Evolutionary conservation across 495 filamentous ascomycete genomes (phyloP).

Genomic region (Pseudevernia furfuracea): DNA sequence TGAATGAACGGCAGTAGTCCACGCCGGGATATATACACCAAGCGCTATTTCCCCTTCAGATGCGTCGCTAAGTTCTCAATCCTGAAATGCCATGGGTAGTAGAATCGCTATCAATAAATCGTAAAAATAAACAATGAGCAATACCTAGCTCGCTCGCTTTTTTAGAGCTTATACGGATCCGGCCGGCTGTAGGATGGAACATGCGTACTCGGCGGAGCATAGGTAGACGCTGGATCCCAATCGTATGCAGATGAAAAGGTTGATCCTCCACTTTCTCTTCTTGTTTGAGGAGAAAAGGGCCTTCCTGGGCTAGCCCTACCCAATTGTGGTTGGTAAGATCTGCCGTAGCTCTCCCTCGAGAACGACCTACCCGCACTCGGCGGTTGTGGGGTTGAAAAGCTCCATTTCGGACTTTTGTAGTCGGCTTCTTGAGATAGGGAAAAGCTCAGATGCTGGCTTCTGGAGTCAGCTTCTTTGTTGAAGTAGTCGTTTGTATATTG

Average conservation of each 20-base stretch:
- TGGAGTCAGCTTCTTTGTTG: constrained; percentile 29
- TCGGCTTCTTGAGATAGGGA: constrained; percentile 34
- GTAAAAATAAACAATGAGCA: not conserved
- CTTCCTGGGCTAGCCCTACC: not conserved
- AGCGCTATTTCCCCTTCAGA: not conserved
- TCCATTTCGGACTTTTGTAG: constrained; percentile 50
- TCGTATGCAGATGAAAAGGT: constrained; percentile 19
- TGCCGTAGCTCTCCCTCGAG: constrained; percentile 9
- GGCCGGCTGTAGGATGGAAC: constrained; percentile 21
- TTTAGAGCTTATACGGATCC: constrained; percentile 1
- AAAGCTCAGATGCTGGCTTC: constrained; percentile 7
- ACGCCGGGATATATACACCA: not conserved
- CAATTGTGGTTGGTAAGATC: constrained; percentile 1
- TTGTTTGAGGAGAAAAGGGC: constrained; percentile 5
- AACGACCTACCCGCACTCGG: constrained; percentile 9
- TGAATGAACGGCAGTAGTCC: not conserved
- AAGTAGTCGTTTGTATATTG: constrained; percentile 26
- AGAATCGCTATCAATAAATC: not conserved
- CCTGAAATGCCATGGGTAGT: not conserved
- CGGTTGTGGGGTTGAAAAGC: constrained; percentile 50
- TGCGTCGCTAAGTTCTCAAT: not conserved
- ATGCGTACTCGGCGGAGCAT: constrained; percentile 32
- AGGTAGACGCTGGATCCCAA: constrained; percentile 36
- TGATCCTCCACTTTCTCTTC: constrained; percentile 7
- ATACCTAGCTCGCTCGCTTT: not conserved